Percentiles rank a stretch among this genome's conserved stretches.
Evolutionary conservation across 2,329 filamentous ascomycete genomes (phyloP).

Genomic region (Ophiostoma australiae): DNA sequence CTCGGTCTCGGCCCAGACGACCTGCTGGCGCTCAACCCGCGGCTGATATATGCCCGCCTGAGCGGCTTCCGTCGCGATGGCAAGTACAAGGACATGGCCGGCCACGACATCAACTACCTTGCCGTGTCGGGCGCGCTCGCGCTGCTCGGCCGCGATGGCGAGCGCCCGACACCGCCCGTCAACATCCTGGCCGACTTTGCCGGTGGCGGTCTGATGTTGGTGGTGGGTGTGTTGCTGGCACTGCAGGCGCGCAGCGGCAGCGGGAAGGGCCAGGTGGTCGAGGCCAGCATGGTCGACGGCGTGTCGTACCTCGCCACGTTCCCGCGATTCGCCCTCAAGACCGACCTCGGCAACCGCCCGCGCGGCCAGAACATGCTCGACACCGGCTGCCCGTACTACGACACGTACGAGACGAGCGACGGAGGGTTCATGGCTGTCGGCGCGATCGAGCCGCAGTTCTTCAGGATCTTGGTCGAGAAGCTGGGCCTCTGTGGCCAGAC

Average conservation of each 20-base stretch:
- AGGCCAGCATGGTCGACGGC: conserved; percentile 96
- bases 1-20: conserved; percentile 69
- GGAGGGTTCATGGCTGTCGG: conserved; percentile 81
- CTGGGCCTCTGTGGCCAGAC: conserved; percentile 49
- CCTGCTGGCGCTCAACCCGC: conserved; percentile 63
- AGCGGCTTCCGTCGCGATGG: conserved; percentile 87
- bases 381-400: conserved; percentile 81
- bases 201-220: conserved; percentile 76
- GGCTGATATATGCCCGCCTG: conserved; percentile 77
- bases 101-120: conserved; percentile 95
- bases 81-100: conserved; percentile 80
- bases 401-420: conserved; percentile 80
- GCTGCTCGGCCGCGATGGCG: conserved; percentile 65
- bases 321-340: conserved; percentile 63
- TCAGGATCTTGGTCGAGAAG: conserved; percentile 59
- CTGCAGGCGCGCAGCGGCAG: conserved; percentile 59
- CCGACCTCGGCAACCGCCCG: conserved; percentile 54
- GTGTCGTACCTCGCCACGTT: conserved; percentile 73
- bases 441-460: conserved; percentile 85
- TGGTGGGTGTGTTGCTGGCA: conserved; percentile 77
- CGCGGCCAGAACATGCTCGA: conserved; percentile 77
- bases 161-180: conserved; percentile 70
- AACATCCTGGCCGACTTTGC: conserved; percentile 91
- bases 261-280: conserved; percentile 79
- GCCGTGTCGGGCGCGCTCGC: conserved; percentile 76